Conservation (phyloP, 2,329 filamentous ascomycete species). For the Chaetomium sp. region DNA sequence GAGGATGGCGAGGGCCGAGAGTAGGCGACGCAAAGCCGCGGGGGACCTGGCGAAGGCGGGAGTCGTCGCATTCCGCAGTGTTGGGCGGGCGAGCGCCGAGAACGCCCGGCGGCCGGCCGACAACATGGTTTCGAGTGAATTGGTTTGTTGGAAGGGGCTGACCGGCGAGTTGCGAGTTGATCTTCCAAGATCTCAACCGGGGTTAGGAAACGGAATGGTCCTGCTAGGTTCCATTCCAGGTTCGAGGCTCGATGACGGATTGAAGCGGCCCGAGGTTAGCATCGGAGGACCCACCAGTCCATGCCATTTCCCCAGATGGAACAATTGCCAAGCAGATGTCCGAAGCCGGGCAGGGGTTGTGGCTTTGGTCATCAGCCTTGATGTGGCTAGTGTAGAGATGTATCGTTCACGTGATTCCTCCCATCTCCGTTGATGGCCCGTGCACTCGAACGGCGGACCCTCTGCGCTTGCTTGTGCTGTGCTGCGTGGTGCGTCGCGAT, state of each 20-base stretch:
- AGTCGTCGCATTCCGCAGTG: slow-evolving; percentile 25
- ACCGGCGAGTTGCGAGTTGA: not conserved
- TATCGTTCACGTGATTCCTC: slow-evolving; percentile 8
- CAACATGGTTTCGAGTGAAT: slow-evolving; percentile 31
- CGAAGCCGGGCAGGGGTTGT: not conserved
- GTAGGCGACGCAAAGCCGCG: slow-evolving; percentile 66
- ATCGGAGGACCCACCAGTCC: slow-evolving; percentile 10
- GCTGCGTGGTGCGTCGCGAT: slow-evolving; percentile 39
- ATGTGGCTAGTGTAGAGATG: not conserved
- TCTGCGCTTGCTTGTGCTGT: slow-evolving; percentile 18
- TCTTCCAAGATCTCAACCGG: not conserved
- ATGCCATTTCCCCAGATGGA: slow-evolving; percentile 11
- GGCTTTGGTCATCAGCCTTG: not conserved
- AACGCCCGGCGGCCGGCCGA: slow-evolving; percentile 39
- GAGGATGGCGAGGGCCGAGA: slow-evolving; percentile 87
- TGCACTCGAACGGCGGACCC: not conserved
- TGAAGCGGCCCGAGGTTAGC: slow-evolving; percentile 40
- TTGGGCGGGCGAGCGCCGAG: slow-evolving; percentile 38
- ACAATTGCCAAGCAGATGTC: not conserved
- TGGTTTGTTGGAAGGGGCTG: slow-evolving; percentile 19
- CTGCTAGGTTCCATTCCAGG: not conserved
- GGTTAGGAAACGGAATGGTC: not conserved
- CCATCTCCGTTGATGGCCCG: slow-evolving; percentile 16
- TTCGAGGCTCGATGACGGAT: slow-evolving; percentile 30
- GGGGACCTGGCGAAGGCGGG: slow-evolving; percentile 35